phyloP scores from a whole-genome alignment of 164 flowering plant genomes.

The Stephania cephalantha region DNA sequence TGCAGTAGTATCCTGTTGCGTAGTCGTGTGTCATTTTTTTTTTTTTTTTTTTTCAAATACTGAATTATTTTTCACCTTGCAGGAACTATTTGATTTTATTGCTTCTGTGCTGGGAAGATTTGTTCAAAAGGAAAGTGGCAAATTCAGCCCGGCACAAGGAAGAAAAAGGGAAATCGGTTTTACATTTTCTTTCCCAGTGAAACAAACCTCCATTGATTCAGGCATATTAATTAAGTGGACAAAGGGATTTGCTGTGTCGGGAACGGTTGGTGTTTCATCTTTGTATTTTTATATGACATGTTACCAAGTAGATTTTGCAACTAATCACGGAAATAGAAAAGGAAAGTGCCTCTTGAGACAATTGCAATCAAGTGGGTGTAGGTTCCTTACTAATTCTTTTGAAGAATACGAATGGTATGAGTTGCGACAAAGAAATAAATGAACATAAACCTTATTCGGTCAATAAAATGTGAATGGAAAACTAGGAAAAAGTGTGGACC shows the following conservation, averaged over 20 bases:
- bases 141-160: slow-evolving; percentile 40
- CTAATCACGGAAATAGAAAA: background rate
- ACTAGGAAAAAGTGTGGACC: background rate
- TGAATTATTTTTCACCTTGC: slow-evolving; percentile 4
- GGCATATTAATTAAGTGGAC: slow-evolving; percentile 91
- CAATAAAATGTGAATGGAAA: background rate
- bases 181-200: slow-evolving; percentile 91
- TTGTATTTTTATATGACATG: background rate
- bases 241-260: slow-evolving; percentile 82
- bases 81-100: slow-evolving; percentile 86
- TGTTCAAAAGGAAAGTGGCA: slow-evolving; percentile 47
- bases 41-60: background rate
- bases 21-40: background rate
- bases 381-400: background rate
- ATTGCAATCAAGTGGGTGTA: background rate
- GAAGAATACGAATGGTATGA: background rate
- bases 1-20: background rate
- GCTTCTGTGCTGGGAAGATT: slow-evolving; percentile 65
- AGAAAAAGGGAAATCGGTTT: slow-evolving; percentile 81
- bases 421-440: background rate
- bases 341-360: background rate
- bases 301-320: background rate
- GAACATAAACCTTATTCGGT: background rate
- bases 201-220: slow-evolving; percentile 72
- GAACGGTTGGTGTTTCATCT: slow-evolving; percentile 50